Base-by-base conservation (phyloP, 352 stramenopile genomes). In the Globisporangium ultimum region DNA sequence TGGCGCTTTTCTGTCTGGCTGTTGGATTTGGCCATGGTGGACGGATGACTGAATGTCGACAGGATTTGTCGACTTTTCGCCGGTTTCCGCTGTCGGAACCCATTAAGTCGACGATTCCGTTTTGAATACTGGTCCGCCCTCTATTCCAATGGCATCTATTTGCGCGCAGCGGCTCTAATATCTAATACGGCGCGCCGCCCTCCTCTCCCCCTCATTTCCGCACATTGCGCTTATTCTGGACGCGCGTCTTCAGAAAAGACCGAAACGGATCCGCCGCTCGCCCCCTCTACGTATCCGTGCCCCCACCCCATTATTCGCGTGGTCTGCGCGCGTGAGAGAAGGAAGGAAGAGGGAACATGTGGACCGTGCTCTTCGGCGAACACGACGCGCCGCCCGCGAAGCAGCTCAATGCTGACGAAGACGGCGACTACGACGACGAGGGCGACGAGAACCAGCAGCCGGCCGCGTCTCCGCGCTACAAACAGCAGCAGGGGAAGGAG, bases 361-460 rank as follows among this genome's bases (percentile, higher is more conserved):
- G 76, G 76, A 84, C 73, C 20, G 74, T 81, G 28, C 70, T 86
- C 38, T 86, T 86, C 59, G 76, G 76, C n/a, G 76, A 86, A 24
- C 66, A 83, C 21, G 73, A 80, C 58, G 59, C 63, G 6, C 49
- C 55, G 1, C 38, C 62, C 28, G 59, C 63, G 13, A 57, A 57
- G 51, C 28, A 57, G 42, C 22, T 34, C 34, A 22, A 45, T n/a
- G 40, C 12, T 5, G 40, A n/a, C 40, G n/a, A 55, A 32, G 22
- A 66, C 71, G 41, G 66, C 71, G 28, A 66, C 71, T 14, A 69
- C 67, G 62, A 76, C 68, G 22, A 41, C 20, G 22, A 63, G 18
- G 48, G 52, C 40, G 48, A 47, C 38, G 61, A 67, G 48, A 61
- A 65, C 46, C 59, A 65, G 34, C 58, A 59, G 50, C 43, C 41